Base-by-base conservation (phyloP, 495 filamentous ascomycete genomes). In the Cladorrhinum samala region DNA sequence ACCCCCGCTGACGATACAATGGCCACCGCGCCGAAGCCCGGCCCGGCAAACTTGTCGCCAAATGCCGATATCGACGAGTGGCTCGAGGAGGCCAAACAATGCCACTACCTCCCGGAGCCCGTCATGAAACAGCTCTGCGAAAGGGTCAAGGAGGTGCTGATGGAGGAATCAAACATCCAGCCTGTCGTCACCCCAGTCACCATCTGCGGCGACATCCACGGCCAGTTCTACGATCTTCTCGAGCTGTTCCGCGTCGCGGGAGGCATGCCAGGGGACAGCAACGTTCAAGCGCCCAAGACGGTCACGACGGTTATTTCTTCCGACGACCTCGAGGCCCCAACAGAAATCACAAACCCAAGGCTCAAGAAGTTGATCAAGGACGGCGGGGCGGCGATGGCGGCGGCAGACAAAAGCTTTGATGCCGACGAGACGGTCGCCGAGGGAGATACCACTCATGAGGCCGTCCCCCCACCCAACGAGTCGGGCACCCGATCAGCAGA, bases 81-180 rank as follows among this genome's bases (percentile, higher is more conserved):
- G 93, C 82, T 97, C 14, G 86, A 91, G 63, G 86, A 88, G 60
- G 93, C 93, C 37, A 95, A 95, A 68, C 86, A 91, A 65, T 97
- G 94, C 77, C 91, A 95, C 65, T 96, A 96, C 67, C 81, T 98
- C 16, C 91, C 92, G 5, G 93, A 98, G 72, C 72, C 83, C 38
- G 89, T 91, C 61, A 98, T 98, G 93, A 98, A 98, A 75, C 87
- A 94, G 68, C 79, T 98, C 16, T 98, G 93, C 71, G 93, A 98
- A 75, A 94, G 95, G 55, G 92, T 96, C 54, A 98, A 98, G 76
- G 94, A 97, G 70, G 91, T 85, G 54, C 77, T 97, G 61, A 97
- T 98, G 92, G 94, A 98, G 77, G 93, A 98, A 77, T 95, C 90
- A 47, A 98, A 98, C 68, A 96, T 98, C 27, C 91, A 96, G 65